Evolutionary conservation across 2,329 filamentous ascomycete genomes (phyloP).

Genomic region (Penicillium corylophilum): DNA sequence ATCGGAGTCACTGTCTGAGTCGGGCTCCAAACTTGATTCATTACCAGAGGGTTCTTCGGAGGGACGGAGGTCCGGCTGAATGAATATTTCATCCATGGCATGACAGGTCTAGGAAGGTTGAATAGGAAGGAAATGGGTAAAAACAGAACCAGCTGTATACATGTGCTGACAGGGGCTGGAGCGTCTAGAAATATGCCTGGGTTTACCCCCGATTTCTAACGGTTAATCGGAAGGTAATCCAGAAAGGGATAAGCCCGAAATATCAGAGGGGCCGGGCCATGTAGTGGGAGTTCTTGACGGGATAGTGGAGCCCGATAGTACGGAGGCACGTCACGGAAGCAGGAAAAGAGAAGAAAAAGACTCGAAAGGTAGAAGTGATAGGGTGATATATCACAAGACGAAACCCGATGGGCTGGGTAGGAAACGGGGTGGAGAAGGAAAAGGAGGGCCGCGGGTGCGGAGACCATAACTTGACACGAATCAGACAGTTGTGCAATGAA

Average conservation of each 20-base stretch:
- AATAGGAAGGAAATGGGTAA: neutral
- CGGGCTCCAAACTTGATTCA: slow-evolving; percentile 7
- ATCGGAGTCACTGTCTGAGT: slow-evolving; percentile 18
- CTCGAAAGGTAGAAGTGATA: neutral
- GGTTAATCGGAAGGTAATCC: neutral
- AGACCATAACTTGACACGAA: neutral
- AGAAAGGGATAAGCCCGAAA: neutral
- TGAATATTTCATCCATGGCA: slow-evolving; percentile 28
- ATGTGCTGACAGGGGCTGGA: neutral
- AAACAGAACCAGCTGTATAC: neutral
- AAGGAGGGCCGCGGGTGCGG: neutral
- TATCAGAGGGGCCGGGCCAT: neutral
- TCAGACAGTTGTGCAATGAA: neutral
- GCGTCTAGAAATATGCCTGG: neutral
- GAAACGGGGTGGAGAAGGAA: neutral
- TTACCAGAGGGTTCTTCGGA: neutral
- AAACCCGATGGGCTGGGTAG: slow-evolving; percentile 2
- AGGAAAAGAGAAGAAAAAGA: neutral
- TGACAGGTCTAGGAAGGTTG: slow-evolving; percentile 18
- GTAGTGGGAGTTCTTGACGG: neutral
- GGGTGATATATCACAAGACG: slow-evolving; percentile 1
- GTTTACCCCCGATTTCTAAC: neutral
- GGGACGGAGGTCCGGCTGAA: slow-evolving; percentile 12
- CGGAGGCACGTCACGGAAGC: neutral
- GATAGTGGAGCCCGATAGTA: neutral